Evolutionary conservation across 306 rosid genomes (phyloP).

Genomic region (Casuarina equisetifolia): DNA sequence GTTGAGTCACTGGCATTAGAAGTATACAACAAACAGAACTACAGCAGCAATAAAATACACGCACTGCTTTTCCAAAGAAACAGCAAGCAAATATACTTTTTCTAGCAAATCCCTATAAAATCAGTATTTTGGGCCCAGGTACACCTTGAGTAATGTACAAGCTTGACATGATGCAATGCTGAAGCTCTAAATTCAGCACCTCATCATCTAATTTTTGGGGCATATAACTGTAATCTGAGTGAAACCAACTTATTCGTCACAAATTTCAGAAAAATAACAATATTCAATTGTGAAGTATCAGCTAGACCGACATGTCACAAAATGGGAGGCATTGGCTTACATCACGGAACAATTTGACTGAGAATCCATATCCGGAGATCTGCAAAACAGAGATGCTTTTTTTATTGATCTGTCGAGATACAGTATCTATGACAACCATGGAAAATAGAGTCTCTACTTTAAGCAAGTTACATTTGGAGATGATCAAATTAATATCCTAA

Average conservation of each 20-base stretch:
- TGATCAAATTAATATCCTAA: background rate
- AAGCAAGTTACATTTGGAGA: background rate
- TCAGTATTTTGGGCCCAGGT: background rate
- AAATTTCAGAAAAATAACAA: background rate
- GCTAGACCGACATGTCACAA: slow-evolving; percentile 14
- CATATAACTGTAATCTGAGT: background rate
- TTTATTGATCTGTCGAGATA: slow-evolving; percentile 19
- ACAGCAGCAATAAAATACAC: too few species aligned
- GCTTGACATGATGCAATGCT: slow-evolving; percentile 3
- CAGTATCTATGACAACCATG: background rate
- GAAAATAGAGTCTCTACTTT: background rate
- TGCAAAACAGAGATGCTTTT: slow-evolving; percentile 39
- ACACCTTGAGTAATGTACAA: slow-evolving; percentile 14
- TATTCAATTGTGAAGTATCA: slow-evolving; percentile 5
- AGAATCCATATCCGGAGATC: slow-evolving; percentile 86
- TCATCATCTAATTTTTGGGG: background rate
- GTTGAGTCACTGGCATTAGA: too few species aligned
- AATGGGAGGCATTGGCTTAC: slow-evolving; percentile 46
- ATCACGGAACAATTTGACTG: slow-evolving; percentile 76
- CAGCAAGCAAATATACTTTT: background rate
- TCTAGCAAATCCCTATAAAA: background rate
- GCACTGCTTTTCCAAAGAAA: background rate
- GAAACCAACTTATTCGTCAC: slow-evolving; percentile 23
- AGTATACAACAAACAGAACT: too few species aligned
- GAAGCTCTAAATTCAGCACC: slow-evolving; percentile 8